These are phyloP conservation scores for Pleurotus djamor DNA, from an alignment of 768 basidiomycete species.

Conservation along the genomic window DNA sequence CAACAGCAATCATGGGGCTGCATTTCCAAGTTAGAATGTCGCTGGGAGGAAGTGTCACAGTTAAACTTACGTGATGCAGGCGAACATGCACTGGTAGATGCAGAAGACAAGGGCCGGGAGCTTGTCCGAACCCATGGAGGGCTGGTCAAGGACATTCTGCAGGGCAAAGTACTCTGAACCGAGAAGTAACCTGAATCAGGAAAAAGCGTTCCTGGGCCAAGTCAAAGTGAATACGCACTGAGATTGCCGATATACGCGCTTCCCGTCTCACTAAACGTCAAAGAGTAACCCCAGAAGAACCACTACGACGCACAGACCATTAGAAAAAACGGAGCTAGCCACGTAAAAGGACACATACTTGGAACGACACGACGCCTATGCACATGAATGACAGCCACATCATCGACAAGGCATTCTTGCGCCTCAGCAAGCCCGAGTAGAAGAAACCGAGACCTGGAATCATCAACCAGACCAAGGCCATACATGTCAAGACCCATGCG, in stretches of 20 bases:
- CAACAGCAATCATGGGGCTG: conserved; percentile 85
- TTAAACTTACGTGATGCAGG: conserved; percentile 70
- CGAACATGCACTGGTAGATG: conserved; percentile 90
- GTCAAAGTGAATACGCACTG: conserved; percentile 39
- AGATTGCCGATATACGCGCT: conserved; percentile 83
- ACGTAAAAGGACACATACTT: conserved; percentile 45
- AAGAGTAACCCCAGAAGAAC: conserved; percentile 97
- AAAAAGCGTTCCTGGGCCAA: background rate
- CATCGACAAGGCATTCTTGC: conserved; percentile 94
- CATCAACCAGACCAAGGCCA: conserved; percentile 85
- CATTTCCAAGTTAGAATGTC: conserved; percentile 7
- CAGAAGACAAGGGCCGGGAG: conserved; percentile 78
- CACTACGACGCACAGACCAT: conserved; percentile 44
- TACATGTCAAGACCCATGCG: conserved; percentile 62
- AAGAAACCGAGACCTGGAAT: conserved; percentile 85
- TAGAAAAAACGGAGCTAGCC: background rate
- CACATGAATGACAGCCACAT: conserved; percentile 79
- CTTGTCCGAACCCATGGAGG: conserved; percentile 68
- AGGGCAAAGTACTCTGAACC: conserved; percentile 76
- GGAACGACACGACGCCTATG: conserved; percentile 79
- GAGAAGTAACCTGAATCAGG: background rate
- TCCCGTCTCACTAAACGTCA: conserved; percentile 83
- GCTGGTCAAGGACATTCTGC: conserved; percentile 70
- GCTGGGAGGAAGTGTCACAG: background rate
- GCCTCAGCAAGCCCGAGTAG: conserved; percentile 86